Base-by-base conservation (phyloP, 2,329 filamentous ascomycete species). In the Nothopassalora personata region DNA sequence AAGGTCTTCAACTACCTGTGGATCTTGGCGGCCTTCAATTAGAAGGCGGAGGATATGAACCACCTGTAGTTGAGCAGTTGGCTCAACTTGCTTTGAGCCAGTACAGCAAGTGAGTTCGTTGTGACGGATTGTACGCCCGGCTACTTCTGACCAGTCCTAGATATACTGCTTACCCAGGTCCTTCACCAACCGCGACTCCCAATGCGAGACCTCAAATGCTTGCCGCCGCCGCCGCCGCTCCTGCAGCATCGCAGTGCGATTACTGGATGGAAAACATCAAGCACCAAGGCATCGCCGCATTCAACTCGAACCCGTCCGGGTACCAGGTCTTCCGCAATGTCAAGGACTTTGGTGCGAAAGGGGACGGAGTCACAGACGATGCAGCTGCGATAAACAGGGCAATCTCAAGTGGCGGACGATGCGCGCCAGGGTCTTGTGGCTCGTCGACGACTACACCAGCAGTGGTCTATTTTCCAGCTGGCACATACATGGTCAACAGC, bases 381-480 rank as follows among this genome's bases (percentile, higher is more conserved):
- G 84, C 83, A 15, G 77, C 73, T 9, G 82, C 83, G 5, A 85
- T 86, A 61, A 75, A 79, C 52, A 64, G 53, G 53, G 77, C 77
- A 19, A 76, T 78, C 39, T 72, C 68, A 1, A 68, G 70, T 28
- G 76, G 76, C 10, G 70, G 70, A 49, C 70, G 77, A 34, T 79
- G 77, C 61, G 74, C 68, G 19, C 76, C 75, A 8, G 72, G 73
- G 5, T 62, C 66, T 11, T 78, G 78, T 61, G 64, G 66, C n/a
- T 75, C 73, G 4, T 73, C 77, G 4, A 83, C 82, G 0, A 80
- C 73, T 0, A 80, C 78, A 1, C 82, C 82, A 1, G 81, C 80
- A 2, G 71, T 83, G 23, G 77, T 85, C n/a, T 84, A 83, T 68
- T 83, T 83, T 64, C 81, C 80, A 3, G 76, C 77, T 15, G 84